These are phyloP conservation scores for Aureobasidium lini DNA, from an alignment of 2,329 filamentous ascomycete species.

Conservation along the genomic window DNA sequence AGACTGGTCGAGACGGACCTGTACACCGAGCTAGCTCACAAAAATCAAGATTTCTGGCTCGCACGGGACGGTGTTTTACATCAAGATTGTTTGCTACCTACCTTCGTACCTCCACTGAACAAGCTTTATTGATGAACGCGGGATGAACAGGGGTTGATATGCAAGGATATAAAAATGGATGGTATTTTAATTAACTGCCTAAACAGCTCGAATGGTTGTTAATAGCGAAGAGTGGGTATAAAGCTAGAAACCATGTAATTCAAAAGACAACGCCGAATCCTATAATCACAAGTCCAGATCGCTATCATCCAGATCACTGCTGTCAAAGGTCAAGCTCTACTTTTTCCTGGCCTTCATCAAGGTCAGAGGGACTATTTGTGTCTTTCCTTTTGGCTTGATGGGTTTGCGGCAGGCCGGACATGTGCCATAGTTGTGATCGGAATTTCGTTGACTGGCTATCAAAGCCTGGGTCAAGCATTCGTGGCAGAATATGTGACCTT, in stretches of 20 bases:
- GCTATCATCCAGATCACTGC: neutral
- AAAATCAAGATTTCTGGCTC: neutral
- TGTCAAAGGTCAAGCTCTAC: neutral
- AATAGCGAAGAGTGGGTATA: slow-evolving; percentile 2
- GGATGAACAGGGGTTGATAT: neutral
- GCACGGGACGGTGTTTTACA: too few relatives aligned
- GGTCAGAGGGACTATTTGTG: slow-evolving; percentile 34
- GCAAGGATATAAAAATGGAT: neutral
- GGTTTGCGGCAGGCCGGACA: slow-evolving; percentile 43
- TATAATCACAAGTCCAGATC: neutral
- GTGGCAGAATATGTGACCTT: slow-evolving; percentile 58
- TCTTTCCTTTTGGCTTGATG: slow-evolving; percentile 30
- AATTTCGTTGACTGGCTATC: slow-evolving; percentile 46
- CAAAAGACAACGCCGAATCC: slow-evolving; percentile 6
- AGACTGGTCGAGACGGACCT: neutral
- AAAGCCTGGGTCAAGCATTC: slow-evolving; percentile 55
- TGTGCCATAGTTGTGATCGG: slow-evolving; percentile 35
- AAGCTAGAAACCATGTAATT: slow-evolving; percentile 7
- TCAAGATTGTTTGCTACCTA: neutral
- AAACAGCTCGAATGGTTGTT: neutral
- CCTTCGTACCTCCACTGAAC: neutral
- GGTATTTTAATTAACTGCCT: neutral
- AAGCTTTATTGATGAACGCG: neutral
- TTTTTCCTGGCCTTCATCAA: slow-evolving; percentile 27
- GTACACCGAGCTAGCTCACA: neutral